phyloP scores from a whole-genome alignment of 2,329 filamentous ascomycete genomes.

The Fusarium siculi region DNA sequence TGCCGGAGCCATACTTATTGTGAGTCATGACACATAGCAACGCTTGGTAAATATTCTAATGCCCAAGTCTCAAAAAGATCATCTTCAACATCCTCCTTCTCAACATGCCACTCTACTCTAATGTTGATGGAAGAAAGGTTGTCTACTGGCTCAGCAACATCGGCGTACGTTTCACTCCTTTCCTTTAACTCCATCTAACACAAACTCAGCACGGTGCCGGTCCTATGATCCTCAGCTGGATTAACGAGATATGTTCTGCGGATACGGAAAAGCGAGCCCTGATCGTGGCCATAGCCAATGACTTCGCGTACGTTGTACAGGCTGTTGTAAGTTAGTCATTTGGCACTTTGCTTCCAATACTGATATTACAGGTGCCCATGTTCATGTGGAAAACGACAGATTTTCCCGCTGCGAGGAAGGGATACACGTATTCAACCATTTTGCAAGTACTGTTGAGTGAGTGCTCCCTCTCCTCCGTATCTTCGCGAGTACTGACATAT shows the following conservation, averaged over 20 bases:
- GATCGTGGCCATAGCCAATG: slow-evolving; percentile 18
- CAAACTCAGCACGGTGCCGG: slow-evolving; percentile 13
- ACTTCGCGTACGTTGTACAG: slow-evolving; percentile 31
- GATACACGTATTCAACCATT: not conserved
- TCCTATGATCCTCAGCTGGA: slow-evolving; percentile 38
- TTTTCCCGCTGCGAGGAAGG: not conserved
- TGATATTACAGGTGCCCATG: not conserved
- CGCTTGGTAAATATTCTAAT: not conserved
- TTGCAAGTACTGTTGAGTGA: not conserved
- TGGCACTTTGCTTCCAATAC: not conserved
- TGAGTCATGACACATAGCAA: not conserved
- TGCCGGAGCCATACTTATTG: slow-evolving; percentile 21
- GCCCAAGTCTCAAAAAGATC: not conserved
- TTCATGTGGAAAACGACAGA: slow-evolving; percentile 4
- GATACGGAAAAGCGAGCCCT: slow-evolving; percentile 38
- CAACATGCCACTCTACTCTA: slow-evolving; percentile 28
- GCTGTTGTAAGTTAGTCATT: not conserved
- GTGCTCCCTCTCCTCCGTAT: not conserved
- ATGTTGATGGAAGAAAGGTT: slow-evolving; percentile 14
- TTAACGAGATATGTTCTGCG: slow-evolving; percentile 35
- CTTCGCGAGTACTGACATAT: not conserved
- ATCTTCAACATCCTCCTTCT: slow-evolving; percentile 18
- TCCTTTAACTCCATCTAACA: rapidly evolving
- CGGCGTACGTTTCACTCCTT: slow-evolving; percentile 20
- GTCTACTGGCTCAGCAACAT: slow-evolving; percentile 38